Base-by-base conservation (phyloP, 164 flowering plant genomes). In the Liriodendron chinense region DNA sequence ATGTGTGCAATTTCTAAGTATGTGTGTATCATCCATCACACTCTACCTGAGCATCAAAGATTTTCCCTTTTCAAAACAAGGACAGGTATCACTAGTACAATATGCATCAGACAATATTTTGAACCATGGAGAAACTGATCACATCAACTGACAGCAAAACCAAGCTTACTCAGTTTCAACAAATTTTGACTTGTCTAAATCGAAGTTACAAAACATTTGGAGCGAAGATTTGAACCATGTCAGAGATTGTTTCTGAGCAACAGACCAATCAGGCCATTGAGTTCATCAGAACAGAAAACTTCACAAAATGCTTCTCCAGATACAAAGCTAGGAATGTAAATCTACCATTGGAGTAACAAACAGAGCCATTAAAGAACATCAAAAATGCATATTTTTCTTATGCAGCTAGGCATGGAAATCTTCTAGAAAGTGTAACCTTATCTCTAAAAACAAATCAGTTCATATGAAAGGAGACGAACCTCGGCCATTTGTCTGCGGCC, bases 401-500 rank as follows among this genome's bases (percentile, higher is more conserved):
- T 34, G 43, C 43, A 34, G 43, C 43, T 34, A 34, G 7, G 43
- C 43, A 34, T 34, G 43, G 43, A 34, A 34, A 34, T 34, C 43
- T 34, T 34, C 43, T 34, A 34, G 43, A 34, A 34, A 7, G 43
- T 34, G 43, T 34, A 34, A 34, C 3, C 59, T 53, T 16, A 53
- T 16, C 13, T 16, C 13, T 16, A 53, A 53, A 53, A 53, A 53
- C 59, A 53, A 53, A 53, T 12, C 59, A 14, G 2, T 53, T 53
- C 59, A 12, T 53, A 13, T 53, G 24, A 59, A 72, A 57, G 6
- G 47, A 57, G 1, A 72, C 75, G 1, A 67, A 94, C 98, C 97
- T 94, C 97, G 47, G 93, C 63, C 97, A 94, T 93, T 83, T 89
- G 91, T 78, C 83, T 90, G 78, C 90, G 97, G 48, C 98, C 98